Percentiles rank a stretch among this genome's conserved stretches.
These are phyloP conservation scores for Pseudogymnoascus sp. DNA, from an alignment of 2,329 filamentous ascomycete genomes.

Conservation along the genomic window DNA sequence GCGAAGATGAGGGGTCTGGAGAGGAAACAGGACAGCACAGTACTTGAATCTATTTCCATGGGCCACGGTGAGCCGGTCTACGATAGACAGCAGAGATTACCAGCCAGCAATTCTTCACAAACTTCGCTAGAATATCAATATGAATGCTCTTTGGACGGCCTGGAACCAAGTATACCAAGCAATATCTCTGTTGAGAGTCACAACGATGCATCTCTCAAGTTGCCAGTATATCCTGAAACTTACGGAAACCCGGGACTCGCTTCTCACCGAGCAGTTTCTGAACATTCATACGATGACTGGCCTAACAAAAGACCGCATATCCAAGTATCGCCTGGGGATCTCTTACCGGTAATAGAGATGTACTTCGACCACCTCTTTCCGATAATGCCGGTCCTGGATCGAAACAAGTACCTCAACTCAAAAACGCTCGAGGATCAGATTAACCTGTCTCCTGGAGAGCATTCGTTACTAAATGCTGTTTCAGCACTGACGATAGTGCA, in stretches of 20 bases:
- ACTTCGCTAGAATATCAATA: not conserved
- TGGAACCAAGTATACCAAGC: not conserved
- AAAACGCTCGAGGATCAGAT: not conserved
- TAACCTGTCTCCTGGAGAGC: not conserved
- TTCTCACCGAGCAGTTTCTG: not conserved
- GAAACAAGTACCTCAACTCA: conserved; percentile 1
- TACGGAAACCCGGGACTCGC: not conserved
- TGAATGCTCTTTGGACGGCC: not conserved
- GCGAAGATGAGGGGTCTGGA: conserved; percentile 29
- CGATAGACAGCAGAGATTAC: not conserved
- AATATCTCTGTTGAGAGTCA: not conserved
- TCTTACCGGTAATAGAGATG: conserved; percentile 19
- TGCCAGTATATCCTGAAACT: not conserved
- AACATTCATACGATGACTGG: not conserved
- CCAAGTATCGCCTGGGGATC: not conserved
- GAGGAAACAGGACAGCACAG: not conserved
- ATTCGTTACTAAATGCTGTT: not conserved
- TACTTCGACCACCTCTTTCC: conserved; percentile 52
- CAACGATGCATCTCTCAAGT: not conserved
- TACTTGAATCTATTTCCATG: not conserved
- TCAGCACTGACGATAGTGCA: conserved; percentile 2
- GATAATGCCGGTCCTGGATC: conserved; percentile 47
- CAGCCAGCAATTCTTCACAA: not conserved
- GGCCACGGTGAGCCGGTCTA: not conserved
- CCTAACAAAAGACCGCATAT: not conserved